Evolutionary conservation across 768 basidiomycete genomes (phyloP).

Genomic region (Strobilomyces confusus): DNA sequence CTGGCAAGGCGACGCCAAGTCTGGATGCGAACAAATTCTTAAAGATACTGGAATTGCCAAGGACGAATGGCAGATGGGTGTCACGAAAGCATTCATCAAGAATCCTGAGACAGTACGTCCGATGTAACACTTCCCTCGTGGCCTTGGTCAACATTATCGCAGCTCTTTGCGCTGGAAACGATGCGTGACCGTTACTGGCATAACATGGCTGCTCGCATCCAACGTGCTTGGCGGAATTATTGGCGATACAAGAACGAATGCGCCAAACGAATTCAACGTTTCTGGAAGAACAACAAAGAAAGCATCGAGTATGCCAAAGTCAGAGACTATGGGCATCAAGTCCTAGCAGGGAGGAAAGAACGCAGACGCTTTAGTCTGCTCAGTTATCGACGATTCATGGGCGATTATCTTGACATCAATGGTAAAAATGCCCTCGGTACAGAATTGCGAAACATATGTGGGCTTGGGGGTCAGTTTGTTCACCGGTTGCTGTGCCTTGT

Average conservation of each 20-base stretch:
- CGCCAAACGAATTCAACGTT: slow-evolving; percentile 90
- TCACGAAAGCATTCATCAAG: slow-evolving; percentile 98
- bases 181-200: slow-evolving; percentile 99
- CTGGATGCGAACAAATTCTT: slow-evolving; percentile 89
- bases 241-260: slow-evolving; percentile 94
- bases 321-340: slow-evolving; percentile 92
- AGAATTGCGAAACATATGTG: slow-evolving; percentile 67
- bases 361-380: slow-evolving; percentile 89
- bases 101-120: slow-evolving; percentile 89
- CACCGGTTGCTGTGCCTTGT: not conserved
- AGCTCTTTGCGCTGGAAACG: slow-evolving; percentile 97
- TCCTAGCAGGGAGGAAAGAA: slow-evolving; percentile 90
- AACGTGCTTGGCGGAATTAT: slow-evolving; percentile 94
- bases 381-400: slow-evolving; percentile 91
- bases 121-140: not conserved
- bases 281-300: slow-evolving; percentile 99
- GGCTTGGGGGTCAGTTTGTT: slow-evolving; percentile 59
- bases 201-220: slow-evolving; percentile 97
- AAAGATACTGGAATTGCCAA: slow-evolving; percentile 93
- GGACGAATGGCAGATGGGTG: slow-evolving; percentile 99
- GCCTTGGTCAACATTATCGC: not conserved
- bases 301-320: slow-evolving; percentile 82
- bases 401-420: slow-evolving; percentile 92
- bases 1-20: slow-evolving; percentile 87
- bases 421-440: slow-evolving; percentile 74